Base-by-base conservation (phyloP, 1,284 basidiomycete genomes). In the Nidula niveotomentosa region DNA sequence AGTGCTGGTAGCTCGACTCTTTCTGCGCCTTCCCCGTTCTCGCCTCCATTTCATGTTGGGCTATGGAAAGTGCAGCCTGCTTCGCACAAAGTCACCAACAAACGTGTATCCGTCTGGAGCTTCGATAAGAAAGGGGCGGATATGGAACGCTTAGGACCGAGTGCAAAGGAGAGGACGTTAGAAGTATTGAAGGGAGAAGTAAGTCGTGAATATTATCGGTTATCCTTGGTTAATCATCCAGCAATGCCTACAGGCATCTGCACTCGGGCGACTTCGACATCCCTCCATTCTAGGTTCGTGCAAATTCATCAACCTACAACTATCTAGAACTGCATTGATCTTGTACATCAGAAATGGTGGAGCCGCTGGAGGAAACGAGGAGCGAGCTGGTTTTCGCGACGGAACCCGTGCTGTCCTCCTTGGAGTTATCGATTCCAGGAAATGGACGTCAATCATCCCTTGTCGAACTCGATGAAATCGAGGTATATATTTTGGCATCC, bases 331-430 rank as follows among this genome's bases (percentile, higher is more conserved):
- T 15, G 12, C 34, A 37, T 49, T 34, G 36, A 33, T 49, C 34
- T 37, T n/a, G 44, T 48, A 7, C 43, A 33, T 47, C 60, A 85
- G 96, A 99, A 74, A 94, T 98, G 84, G 95, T 97, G 30, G 96
- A 99, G 72, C 96, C 96, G n/a, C 75, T 98, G 46, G 96, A 98
- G 71, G 96, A 99, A 69, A 91, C 94, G 0, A 80, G 95, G 56
- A 87, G 78, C 48, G 92, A 96, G 62, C 76, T 98, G 48, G 86
- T 90, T 17, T 99, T 98, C 65, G 96, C 96, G 1, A 98, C 96
- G 0, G 97, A 99, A 67, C 88, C 88, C 30, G 75, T 97, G 43
- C 74, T 93, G 3, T 89, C 92, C 0, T 91, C 90, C 2, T 79
- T 95, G 18, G 82, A 88, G 48, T 77, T 91, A 30, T 85, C 91